Conservation (phyloP, 23 red algal genomes). For the Gracilaria caudata region DNA sequence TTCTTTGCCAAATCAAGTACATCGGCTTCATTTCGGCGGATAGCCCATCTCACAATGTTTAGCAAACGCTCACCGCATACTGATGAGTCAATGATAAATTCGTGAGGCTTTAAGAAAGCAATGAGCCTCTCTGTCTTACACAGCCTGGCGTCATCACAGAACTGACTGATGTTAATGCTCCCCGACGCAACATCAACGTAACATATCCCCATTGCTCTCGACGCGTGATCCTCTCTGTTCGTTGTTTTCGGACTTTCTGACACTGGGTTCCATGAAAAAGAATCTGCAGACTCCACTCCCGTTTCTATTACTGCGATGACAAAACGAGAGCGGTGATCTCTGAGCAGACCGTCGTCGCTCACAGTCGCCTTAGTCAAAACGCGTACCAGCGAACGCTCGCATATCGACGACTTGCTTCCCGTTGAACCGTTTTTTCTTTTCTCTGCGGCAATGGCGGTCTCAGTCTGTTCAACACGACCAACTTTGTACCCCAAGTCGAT, state of each 20-base stretch:
- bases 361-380: constrained; percentile 93
- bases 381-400: constrained; percentile 85
- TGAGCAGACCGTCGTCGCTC: constrained; percentile 67
- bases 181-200: constrained; percentile 86
- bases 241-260: neutral
- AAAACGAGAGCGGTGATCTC: constrained; percentile 78
- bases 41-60: constrained; percentile 55
- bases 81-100: constrained; percentile 63
- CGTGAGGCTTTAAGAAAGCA: constrained; percentile 72
- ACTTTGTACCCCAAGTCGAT: constrained; percentile 91
- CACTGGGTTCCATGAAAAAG: neutral
- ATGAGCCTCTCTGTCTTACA: constrained; percentile 69
- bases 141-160: constrained; percentile 58
- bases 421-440: constrained; percentile 46
- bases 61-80: constrained; percentile 25
- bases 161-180: constrained; percentile 78
- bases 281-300: neutral
- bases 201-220: constrained; percentile 76
- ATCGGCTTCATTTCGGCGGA: constrained; percentile 31
- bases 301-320: constrained; percentile 60
- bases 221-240: neutral
- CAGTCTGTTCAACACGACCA: constrained; percentile 95
- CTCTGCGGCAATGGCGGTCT: constrained; percentile 84
- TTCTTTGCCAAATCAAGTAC: constrained; percentile 28
- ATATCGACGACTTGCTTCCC: constrained; percentile 64